These are phyloP conservation scores for Bothriochloa decipiens DNA, from an alignment of 176 grass and related monocot species.

Conservation along the genomic window DNA sequence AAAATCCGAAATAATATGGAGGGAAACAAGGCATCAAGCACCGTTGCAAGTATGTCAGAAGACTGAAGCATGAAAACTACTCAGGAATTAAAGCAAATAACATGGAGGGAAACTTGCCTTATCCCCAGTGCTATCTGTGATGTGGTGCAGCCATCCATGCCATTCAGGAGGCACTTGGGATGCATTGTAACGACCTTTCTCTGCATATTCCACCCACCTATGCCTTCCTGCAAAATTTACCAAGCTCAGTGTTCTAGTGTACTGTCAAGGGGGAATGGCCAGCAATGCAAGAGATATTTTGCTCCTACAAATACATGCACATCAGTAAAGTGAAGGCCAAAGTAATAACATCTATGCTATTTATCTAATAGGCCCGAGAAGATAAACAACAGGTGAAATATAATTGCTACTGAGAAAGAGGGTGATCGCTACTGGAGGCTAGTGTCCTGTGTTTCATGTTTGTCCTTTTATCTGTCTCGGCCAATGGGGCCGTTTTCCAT, in stretches of 20 bases:
- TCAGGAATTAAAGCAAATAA: constrained; percentile 15
- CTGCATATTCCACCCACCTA: constrained; percentile 90
- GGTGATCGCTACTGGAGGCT: too few relatives aligned
- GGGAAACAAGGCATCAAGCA: neutral
- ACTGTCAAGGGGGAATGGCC: neutral
- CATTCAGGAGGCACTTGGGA: constrained; percentile 94
- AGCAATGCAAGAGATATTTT: neutral
- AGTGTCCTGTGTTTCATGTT: too few relatives aligned
- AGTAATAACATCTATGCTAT: constrained; percentile 8
- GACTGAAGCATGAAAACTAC: neutral
- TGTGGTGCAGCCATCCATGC: constrained; percentile 90
- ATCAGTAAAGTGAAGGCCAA: constrained; percentile 4
- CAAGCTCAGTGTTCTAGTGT: constrained; percentile 22
- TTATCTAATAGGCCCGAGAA: neutral
- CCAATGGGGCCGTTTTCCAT: too few relatives aligned
- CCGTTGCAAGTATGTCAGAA: neutral
- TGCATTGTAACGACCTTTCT: constrained; percentile 86
- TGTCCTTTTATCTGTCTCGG: too few relatives aligned
- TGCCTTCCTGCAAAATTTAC: constrained; percentile 69
- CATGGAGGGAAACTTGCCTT: constrained; percentile 47
- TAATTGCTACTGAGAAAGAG: neutral
- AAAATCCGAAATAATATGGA: neutral
- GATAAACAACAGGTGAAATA: neutral
- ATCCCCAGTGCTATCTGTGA: constrained; percentile 87
- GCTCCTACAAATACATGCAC: neutral